phyloP scores from a whole-genome alignment of 164 flowering plant species.

The Dillenia suffruticosa region DNA sequence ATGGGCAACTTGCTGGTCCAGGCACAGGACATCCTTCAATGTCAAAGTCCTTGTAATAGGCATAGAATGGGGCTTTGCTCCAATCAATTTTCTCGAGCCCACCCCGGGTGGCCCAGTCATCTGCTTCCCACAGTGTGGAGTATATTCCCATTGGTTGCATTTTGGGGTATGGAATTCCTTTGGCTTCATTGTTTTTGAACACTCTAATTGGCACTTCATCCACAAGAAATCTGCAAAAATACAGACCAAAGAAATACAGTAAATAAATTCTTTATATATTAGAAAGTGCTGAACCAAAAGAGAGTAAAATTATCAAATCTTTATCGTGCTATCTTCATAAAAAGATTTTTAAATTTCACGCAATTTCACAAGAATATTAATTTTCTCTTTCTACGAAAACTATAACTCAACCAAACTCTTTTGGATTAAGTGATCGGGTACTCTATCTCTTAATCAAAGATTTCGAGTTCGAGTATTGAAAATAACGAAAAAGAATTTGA shows the following conservation, averaged over 20 bases:
- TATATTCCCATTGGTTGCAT: slow-evolving; percentile 50
- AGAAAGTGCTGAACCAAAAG: no score
- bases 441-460: no score
- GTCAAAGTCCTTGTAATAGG: slow-evolving; percentile 49
- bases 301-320: neutral
- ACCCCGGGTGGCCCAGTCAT: slow-evolving; percentile 65
- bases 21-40: slow-evolving; percentile 50
- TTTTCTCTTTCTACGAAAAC: no score
- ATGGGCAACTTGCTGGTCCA: slow-evolving; percentile 37
- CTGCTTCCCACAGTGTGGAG: slow-evolving; percentile 60
- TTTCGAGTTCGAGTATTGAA: no score
- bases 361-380: no score
- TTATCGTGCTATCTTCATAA: neutral
- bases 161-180: slow-evolving; percentile 40
- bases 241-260: neutral
- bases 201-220: slow-evolving; percentile 57
- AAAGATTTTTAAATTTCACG: neutral
- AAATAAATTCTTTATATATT: no score
- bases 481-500: no score
- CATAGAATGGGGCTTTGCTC: slow-evolving; percentile 53
- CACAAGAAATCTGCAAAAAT: slow-evolving; percentile 34
- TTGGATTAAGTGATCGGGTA: no score
- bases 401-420: no score
- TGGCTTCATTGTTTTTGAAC: slow-evolving; percentile 47
- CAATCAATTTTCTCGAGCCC: slow-evolving; percentile 56